Percentiles rank a stretch among this genome's conserved stretches.
These are phyloP conservation scores for Ogataea naganishii DNA, from an alignment of 805 yeast genomes.

Conservation along the genomic window DNA sequence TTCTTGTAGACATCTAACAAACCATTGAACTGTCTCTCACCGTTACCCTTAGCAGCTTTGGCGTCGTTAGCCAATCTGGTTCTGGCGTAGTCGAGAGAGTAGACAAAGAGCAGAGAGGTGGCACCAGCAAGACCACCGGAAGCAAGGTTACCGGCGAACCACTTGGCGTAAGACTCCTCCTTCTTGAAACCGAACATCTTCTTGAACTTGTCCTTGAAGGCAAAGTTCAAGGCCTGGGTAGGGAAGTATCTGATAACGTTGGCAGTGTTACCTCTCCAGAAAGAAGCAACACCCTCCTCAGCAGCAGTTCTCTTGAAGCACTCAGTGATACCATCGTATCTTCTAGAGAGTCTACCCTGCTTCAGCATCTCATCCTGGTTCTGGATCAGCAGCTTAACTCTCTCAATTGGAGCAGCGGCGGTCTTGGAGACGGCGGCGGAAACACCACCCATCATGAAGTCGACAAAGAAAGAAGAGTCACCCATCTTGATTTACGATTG, in stretches of 20 bases:
- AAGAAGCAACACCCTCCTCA: conserved; percentile 84
- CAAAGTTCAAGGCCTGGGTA: conserved; percentile 97
- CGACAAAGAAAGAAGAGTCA: conserved; percentile 44
- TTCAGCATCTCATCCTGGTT: conserved; percentile 98
- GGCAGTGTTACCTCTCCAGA: conserved; percentile 99
- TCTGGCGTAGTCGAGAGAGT: conserved; percentile 97
- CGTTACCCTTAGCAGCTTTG: conserved; percentile 75
- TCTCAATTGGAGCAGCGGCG: conserved; percentile 96
- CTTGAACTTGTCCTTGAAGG: conserved; percentile 97
- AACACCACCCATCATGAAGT: conserved; percentile 96
- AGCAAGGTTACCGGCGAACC: conserved; percentile 98
- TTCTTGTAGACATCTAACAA: conserved; percentile 92
- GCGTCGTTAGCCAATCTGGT: conserved; percentile 99
- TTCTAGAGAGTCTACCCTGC: conserved; percentile 87
- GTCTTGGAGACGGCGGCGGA: conserved; percentile 98
- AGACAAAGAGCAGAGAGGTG: conserved; percentile 84
- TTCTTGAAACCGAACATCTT: conserved; percentile 94
- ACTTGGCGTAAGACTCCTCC: conserved; percentile 84
- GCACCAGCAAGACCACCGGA: conserved; percentile 99
- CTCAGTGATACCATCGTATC: conserved; percentile 85
- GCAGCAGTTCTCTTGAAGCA: conserved; percentile 93
- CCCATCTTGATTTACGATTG: conserved; percentile 18
- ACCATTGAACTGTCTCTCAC: conserved; percentile 97
- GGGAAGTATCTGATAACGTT: conserved; percentile 99
- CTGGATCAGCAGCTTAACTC: conserved; percentile 93